Evolutionary conservation across 176 grass and related monocot genomes (phyloP), one percentile per base, ranked within the genome.

Genomic region (Lolium multiflorum): DNA sequence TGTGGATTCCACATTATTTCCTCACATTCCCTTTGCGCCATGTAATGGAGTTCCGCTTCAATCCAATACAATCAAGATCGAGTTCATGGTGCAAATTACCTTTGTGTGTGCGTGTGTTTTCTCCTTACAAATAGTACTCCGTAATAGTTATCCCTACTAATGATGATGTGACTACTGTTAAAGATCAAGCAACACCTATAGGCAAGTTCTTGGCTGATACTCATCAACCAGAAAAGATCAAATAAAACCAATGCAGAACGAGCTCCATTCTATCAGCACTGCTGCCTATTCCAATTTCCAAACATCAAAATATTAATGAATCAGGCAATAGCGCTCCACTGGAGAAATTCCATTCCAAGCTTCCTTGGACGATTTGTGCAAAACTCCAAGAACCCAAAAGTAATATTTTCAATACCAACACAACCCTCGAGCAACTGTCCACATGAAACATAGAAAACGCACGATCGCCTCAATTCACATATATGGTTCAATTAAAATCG

Each of bases 291-390:
- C 7, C 31, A 35, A 35, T 35, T 35, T 35, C 31, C 1, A 6
- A 76, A 54, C 24, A 76, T 54, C 16, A 31, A 3, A 18, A 10
- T 11, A 15, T 17, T 35, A 76, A 76, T 17, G 22, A 54, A 31
- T 52, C 73, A 18, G 73, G 48, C 2, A 7, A 35, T 35, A 35
- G 48, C 0, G 4, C 9, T 20, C 74, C 25, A 20, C 73, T 1
- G 3, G 25, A 37, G 49, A 35, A 55, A 55, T 55, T 76, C 69
- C 73, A 81, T 75, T 31, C 31, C 52, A 78, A 69, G 64, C 24
- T 25, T 26, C 55, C 66, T 37, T 6, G 31, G 14, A 71, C 48
- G 9, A n/a, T 55, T 49, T 78, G 7, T 59, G 51, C 22, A 66
- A 31, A 80, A 17, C 7, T 11, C 14, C 25, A 80, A 79, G 48